These are phyloP conservation scores for Magnusiomyces sp. DNA, from an alignment of 1,139 yeast species.

Conservation along the genomic window DNA sequence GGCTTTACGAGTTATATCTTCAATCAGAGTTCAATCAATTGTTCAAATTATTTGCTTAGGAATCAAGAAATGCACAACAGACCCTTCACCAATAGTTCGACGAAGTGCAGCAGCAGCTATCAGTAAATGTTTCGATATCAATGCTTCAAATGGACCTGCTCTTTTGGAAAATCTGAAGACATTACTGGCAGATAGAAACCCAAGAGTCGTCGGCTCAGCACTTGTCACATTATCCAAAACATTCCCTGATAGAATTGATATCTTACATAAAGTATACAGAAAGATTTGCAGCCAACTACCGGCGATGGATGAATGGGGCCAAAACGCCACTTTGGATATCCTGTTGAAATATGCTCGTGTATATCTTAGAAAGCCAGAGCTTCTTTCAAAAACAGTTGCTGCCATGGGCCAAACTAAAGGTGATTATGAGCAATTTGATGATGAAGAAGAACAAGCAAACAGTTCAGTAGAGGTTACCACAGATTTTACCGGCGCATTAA, in stretches of 20 bases:
- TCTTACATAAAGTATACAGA: constrained; percentile 65
- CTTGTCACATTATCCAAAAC: constrained; percentile 49
- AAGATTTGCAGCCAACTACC: constrained; percentile 47
- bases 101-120: constrained; percentile 73
- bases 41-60: constrained; percentile 71
- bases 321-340: constrained; percentile 49
- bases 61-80: constrained; percentile 58
- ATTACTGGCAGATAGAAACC: constrained; percentile 55
- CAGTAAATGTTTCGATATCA: constrained; percentile 49
- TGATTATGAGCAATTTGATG: constrained; percentile 13
- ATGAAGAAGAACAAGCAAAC: constrained; percentile 16
- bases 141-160: constrained; percentile 37
- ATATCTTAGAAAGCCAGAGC: constrained; percentile 47
- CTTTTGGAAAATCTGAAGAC: constrained; percentile 43
- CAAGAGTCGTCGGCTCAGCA: constrained; percentile 63
- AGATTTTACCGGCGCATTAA: background rate
- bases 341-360: constrained; percentile 57
- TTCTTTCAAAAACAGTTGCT: constrained; percentile 15
- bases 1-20: constrained; percentile 72
- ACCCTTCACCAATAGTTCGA: constrained; percentile 71
- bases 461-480: background rate
- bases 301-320: constrained; percentile 74
- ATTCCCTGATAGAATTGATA: constrained; percentile 49
- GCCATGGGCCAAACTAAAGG: constrained; percentile 5
- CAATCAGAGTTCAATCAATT: constrained; percentile 70